Base-by-base conservation (phyloP, 1,284 basidiomycete genomes). In the Tetrapyrgos nigripes region DNA sequence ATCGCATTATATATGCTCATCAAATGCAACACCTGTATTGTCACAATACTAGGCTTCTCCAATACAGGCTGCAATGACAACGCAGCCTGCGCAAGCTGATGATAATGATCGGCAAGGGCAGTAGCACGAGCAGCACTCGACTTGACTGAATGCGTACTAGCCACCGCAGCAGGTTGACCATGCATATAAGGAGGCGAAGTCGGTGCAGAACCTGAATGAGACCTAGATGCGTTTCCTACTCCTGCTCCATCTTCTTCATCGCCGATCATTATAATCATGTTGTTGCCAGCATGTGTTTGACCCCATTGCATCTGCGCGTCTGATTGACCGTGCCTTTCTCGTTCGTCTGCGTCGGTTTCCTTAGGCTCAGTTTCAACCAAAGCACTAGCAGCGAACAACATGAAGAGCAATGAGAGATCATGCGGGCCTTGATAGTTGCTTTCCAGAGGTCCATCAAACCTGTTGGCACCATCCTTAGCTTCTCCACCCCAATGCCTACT, bases 1-100 rank as follows among this genome's bases (percentile, higher is more conserved):
- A 87, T 80, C 9, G 80, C 79, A 57, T 82, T 82, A 65, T 84
- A 85, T 24, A 81, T 77, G 65, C 80, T 82, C 70, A 82, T 72
- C 65, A 88, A 68, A 68, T 88, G 85, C 57, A 91, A 70, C 4
- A 83, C 72, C 68, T 89, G 86, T 50, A 90, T 83, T 35, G 87
- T 88, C 53, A 84, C 83, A 46, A 88, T 73, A 8, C 83, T 84
- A 8, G 89, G 86, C 59, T 88, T 86, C 70, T 89, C 87, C 51
- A 89, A 72, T 24, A 88, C 78, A 1, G 87, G 78, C 49, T 85
- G 84, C 35, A 89, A 73, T 55, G 82, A 81, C 24, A 90, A 68
- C 2, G 87, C 85, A 8, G 83, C 86, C 8, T 82, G 75, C 0
- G 86, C 76, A 27, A 90, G 77, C 59, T 86, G 83, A 58, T 89